These are phyloP conservation scores for Cyclotella baltica DNA, from an alignment of 108 stramenopile genomes.

Conservation along the genomic window DNA sequence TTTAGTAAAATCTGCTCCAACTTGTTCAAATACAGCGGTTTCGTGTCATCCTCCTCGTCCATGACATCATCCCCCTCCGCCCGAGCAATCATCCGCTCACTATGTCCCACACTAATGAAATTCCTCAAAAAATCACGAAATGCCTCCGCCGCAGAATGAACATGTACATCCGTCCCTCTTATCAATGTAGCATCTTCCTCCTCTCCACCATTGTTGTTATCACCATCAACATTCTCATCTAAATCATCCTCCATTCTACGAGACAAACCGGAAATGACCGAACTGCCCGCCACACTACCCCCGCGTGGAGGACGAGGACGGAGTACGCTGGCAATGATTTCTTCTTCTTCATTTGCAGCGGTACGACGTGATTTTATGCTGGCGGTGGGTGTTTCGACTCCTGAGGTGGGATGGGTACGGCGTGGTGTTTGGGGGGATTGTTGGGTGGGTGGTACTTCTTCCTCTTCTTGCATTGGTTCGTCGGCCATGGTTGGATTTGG, in stretches of 20 bases:
- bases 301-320: not conserved
- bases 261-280: slow-evolving; percentile 7
- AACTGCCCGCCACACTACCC: slow-evolving; percentile 1
- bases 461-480: slow-evolving; percentile 9
- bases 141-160: slow-evolving; percentile 74
- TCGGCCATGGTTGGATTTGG: slow-evolving; percentile 1
- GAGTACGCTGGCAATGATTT: not conserved
- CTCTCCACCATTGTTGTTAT: not conserved
- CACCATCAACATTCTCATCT: slow-evolving; percentile 13
- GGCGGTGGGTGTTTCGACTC: not conserved
- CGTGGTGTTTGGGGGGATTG: slow-evolving; percentile 17
- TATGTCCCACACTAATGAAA: slow-evolving; percentile 66
- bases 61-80: slow-evolving; percentile 12
- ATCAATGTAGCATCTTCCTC: slow-evolving; percentile 43
- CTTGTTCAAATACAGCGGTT: slow-evolving; percentile 28
- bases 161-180: slow-evolving; percentile 85
- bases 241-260: slow-evolving; percentile 21
- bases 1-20: slow-evolving; percentile 44
- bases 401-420: not conserved
- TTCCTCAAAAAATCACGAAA: slow-evolving; percentile 80
- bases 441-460: slow-evolving; percentile 36
- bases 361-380: not conserved
- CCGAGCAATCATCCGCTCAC: slow-evolving; percentile 34
- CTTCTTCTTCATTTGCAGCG: not conserved
- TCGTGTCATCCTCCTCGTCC: slow-evolving; percentile 30